Conservation (phyloP, 129 eudicot genomes). For the Flaveria ramosissima region DNA sequence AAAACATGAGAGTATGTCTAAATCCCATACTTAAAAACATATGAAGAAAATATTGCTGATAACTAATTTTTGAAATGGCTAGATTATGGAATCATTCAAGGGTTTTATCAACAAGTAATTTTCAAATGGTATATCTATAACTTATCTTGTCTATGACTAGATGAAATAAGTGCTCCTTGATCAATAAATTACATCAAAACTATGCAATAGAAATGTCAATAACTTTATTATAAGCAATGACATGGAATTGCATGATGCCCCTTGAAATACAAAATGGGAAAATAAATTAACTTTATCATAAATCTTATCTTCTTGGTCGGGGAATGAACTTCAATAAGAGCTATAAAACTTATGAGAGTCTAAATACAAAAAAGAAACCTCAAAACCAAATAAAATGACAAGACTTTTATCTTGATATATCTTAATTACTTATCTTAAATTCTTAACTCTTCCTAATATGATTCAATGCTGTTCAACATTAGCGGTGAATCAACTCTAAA, state of each 20-base stretch:
- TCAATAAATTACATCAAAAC: not conserved
- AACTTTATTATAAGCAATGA: not conserved
- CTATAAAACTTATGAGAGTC: not conserved
- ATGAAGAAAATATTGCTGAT: not conserved
- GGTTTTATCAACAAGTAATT: not conserved
- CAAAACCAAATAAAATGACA: not conserved
- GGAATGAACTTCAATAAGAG: not conserved
- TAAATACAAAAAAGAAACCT: not conserved
- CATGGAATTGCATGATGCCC: not conserved
- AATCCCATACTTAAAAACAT: not conserved
- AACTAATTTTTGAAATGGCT: not conserved
- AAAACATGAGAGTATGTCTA: not conserved
- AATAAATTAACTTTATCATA: not conserved
- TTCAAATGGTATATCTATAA: too few relatives aligned
- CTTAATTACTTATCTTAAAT: not conserved
- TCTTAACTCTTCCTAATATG: not conserved
- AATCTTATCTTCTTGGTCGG: not conserved
- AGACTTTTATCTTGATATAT: not conserved
- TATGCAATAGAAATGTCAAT: not conserved
- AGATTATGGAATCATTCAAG: not conserved
- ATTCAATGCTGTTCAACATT: not conserved
- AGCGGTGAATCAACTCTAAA: not conserved
- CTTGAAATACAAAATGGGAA: not conserved
- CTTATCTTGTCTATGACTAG: not conserved
- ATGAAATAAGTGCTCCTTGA: not conserved